A percentile compares a stretch with the other conserved stretches of the same genome.
Evolutionary conservation across 441 rosid species (phyloP).

Genomic region (Kokia cookei): DNA sequence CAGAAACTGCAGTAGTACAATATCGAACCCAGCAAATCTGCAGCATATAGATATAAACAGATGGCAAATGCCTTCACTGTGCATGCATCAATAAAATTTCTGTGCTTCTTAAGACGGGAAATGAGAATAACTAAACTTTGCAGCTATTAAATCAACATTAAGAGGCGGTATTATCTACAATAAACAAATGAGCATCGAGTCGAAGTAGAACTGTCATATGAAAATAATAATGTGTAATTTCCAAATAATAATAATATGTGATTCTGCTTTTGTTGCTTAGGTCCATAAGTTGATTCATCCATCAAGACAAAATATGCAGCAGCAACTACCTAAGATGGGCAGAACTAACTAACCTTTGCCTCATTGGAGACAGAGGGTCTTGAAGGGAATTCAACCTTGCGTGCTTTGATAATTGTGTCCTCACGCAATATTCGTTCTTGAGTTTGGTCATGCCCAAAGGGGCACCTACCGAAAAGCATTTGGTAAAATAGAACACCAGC

Average conservation of each 20-base stretch:
- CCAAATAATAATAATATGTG: no score
- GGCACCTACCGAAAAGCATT: constrained; percentile 94
- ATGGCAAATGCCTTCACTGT: not conserved
- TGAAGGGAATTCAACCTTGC: constrained; percentile 91
- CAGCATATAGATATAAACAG: not conserved
- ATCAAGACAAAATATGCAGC: not conserved
- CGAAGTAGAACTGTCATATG: not conserved
- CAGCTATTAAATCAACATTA: not conserved
- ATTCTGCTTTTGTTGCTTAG: not conserved
- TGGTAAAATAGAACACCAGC: constrained; percentile 92
- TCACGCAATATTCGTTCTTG: constrained; percentile 95
- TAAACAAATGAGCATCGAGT: not conserved
- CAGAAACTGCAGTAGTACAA: not conserved
- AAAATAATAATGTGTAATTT: not conserved
- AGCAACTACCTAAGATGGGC: not conserved
- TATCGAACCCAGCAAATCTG: not conserved
- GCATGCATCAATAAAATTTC: not conserved
- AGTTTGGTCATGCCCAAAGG: constrained; percentile 97
- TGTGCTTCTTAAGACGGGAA: not conserved
- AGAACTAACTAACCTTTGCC: constrained; percentile 70
- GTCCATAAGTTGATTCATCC: not conserved
- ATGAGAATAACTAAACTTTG: not conserved
- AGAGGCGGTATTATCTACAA: not conserved
- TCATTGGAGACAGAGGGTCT: constrained; percentile 89
- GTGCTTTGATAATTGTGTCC: constrained; percentile 96